phyloP scores from a whole-genome alignment of 2,329 filamentous ascomycete genomes.

The Paramyrothecium roridum region DNA sequence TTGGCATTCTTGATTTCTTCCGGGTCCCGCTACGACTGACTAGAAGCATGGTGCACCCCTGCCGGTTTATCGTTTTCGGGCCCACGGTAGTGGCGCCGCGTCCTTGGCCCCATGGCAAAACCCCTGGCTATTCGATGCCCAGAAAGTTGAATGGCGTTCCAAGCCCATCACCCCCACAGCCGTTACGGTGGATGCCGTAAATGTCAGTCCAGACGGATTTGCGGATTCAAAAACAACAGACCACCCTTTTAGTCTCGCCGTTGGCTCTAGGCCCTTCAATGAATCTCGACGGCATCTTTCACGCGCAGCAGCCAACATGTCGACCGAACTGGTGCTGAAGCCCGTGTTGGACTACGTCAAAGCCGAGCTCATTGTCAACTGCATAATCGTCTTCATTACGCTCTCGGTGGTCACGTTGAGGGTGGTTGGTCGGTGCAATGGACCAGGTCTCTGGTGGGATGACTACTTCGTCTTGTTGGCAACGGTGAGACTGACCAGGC shows the following conservation, averaged over 20 bases:
- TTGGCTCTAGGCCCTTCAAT: neutral
- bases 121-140: neutral
- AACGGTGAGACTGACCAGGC: conserved; percentile 11
- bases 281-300: neutral
- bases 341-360: neutral
- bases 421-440: conserved; percentile 21
- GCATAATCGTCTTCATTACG: conserved; percentile 24
- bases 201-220: neutral
- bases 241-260: neutral
- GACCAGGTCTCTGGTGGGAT: conserved; percentile 28
- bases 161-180: neutral
- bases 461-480: conserved; percentile 24
- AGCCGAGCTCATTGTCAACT: conserved; percentile 24
- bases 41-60: neutral
- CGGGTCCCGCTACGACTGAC: no score
- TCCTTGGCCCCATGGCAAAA: neutral
- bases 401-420: conserved; percentile 21
- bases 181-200: neutral
- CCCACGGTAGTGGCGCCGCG: neutral
- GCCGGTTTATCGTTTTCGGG: neutral
- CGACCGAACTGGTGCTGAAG: neutral
- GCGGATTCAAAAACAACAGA: neutral
- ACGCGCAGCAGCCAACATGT: neutral
- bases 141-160: neutral
- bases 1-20: no score